Evolutionary conservation across 2,329 filamentous ascomycete species (phyloP), one percentile per base, ranked within the genome.

Genomic region (Hansfordia pulvinata): DNA sequence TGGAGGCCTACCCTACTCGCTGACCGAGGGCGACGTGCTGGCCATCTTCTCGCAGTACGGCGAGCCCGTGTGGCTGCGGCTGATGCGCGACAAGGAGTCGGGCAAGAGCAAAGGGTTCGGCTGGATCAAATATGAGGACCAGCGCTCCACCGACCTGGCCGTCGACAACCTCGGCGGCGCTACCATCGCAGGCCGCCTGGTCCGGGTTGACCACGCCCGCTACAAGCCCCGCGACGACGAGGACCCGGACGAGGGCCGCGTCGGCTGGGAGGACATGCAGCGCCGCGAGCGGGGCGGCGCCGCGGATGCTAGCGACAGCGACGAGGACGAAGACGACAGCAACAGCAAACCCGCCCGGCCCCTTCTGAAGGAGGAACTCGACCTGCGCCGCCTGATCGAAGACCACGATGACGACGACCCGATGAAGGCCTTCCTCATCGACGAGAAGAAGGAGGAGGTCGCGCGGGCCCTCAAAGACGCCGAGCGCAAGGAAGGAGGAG

Each of bases 101-200:
- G 90, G 90, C 34, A 94, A 93, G 55, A 92, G 82, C 34, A 80
- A 79, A 38, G 90, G 90, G 1, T 98, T 96, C 47, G 85, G 80
- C 3, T 98, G 92, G 66, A 66, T 98, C 31, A 98, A 98, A 49
- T 98, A 96, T 54, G 90, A 98, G 50, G 88, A 98, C 53, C 90
- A 98, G 59, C 69, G 88, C 40, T 94, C 86, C 55, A 92, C 83
- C 35, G 88, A 96, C 53, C 60, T 98, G 21, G 90, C 92, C 0
- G 92, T 98, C 8, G 90, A 98, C 55, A 98, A 98, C 50, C 59
- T 98, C 5, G 81, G 85, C 20, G 90, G 90, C 17, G 78, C 86
- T 7, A 79, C 75, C 17, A 75, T 98, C 11, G 63, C 82, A 47
- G 86, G 85, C 3, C 67, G 86, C 21, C 54, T 88, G 31, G 54